Evolutionary conservation across 805 yeast genomes (phyloP).

Genomic region (Suhomyces canberraensis): DNA sequence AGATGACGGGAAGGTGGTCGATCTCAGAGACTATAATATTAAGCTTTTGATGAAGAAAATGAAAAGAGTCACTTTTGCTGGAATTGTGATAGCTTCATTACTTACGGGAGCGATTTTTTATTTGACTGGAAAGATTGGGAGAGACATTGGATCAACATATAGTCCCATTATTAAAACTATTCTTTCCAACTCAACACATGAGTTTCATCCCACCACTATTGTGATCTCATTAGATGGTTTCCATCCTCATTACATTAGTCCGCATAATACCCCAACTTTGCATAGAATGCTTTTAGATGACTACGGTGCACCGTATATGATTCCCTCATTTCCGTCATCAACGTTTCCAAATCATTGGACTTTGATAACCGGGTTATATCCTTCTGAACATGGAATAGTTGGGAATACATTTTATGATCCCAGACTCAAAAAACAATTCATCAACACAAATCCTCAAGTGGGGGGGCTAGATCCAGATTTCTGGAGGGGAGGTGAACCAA

Average conservation of each 20-base stretch:
- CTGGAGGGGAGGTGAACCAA: slow-evolving; percentile 85
- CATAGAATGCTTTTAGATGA: slow-evolving; percentile 52
- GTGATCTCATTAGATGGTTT: slow-evolving; percentile 83
- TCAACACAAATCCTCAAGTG: slow-evolving; percentile 53
- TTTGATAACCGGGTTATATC: slow-evolving; percentile 79
- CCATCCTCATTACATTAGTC: slow-evolving; percentile 81
- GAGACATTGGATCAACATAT: not conserved
- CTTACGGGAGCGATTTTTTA: slow-evolving; percentile 1
- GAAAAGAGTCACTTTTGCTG: slow-evolving; percentile 5
- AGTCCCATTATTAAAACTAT: slow-evolving; percentile 13
- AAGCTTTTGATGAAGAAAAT: slow-evolving; percentile 14
- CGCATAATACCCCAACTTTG: slow-evolving; percentile 65
- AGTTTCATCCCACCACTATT: slow-evolving; percentile 75
- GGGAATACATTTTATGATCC: slow-evolving; percentile 80
- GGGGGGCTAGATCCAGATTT: slow-evolving; percentile 54
- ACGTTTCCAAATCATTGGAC: slow-evolving; percentile 95
- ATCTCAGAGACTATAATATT: slow-evolving; percentile 24
- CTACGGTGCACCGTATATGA: slow-evolving; percentile 76
- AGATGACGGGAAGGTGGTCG: slow-evolving; percentile 3
- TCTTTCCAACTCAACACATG: slow-evolving; percentile 60
- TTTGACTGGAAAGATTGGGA: not conserved
- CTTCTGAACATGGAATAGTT: slow-evolving; percentile 82
- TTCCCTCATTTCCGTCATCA: slow-evolving; percentile 83
- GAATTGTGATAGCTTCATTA: slow-evolving; percentile 1
- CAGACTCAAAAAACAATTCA: slow-evolving; percentile 48